Conservation (phyloP, 768 basidiomycete species). For the Russula sp. region DNA sequence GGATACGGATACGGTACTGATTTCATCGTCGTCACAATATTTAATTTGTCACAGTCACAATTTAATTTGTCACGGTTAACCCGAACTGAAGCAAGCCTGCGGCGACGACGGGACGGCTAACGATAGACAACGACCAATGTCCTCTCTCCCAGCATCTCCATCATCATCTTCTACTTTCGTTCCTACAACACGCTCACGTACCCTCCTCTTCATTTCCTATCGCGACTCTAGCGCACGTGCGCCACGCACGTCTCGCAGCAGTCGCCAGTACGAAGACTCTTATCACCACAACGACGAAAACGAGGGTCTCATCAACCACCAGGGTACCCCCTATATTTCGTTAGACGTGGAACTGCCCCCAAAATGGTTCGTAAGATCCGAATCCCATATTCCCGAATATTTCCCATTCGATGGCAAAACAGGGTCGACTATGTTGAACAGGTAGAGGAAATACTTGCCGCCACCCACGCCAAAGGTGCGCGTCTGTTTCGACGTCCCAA, state of each 20-base stretch:
- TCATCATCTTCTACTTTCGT: slow-evolving; percentile 28
- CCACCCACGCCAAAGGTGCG: slow-evolving; percentile 74
- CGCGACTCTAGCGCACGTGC: slow-evolving; percentile 66
- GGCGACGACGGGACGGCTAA: background rate
- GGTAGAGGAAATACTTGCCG: slow-evolving; percentile 71
- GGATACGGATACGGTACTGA: no score
- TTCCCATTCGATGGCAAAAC: slow-evolving; percentile 20
- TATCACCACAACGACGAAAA: slow-evolving; percentile 54
- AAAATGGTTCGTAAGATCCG: slow-evolving; percentile 56
- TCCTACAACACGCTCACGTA: slow-evolving; percentile 74
- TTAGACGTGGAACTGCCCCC: slow-evolving; percentile 68
- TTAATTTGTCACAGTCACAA: background rate
- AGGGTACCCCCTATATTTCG: slow-evolving; percentile 44
- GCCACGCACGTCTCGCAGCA: slow-evolving; percentile 34
- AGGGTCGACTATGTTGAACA: slow-evolving; percentile 94
- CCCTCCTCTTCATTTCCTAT: slow-evolving; percentile 90
- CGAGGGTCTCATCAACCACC: slow-evolving; percentile 51
- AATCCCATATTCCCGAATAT: slow-evolving; percentile 22
- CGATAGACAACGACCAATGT: slow-evolving; percentile 1
- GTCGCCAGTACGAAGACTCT: slow-evolving; percentile 44
- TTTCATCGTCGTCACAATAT: no score
- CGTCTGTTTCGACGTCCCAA: slow-evolving; percentile 22
- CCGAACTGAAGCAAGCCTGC: no score
- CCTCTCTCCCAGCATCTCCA: slow-evolving; percentile 30
- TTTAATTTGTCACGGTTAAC: no score